A percentile compares a stretch with the other conserved stretches of the same genome.
phyloP scores from a whole-genome alignment of 106 monocot species.

The Ottelia alismoides region DNA sequence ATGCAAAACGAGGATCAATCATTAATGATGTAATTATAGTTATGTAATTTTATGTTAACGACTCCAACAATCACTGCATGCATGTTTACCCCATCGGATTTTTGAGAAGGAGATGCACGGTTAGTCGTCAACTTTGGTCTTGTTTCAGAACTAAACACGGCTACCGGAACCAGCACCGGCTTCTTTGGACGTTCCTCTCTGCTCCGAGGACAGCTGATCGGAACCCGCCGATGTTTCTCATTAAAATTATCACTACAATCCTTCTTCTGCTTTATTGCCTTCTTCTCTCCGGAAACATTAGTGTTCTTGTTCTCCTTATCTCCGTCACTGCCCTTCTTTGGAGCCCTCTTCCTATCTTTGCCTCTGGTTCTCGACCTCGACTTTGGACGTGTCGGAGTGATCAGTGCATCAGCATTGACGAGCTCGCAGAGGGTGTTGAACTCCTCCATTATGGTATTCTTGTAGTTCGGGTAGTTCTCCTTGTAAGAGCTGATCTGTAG shows the following conservation, averaged over 20 bases:
- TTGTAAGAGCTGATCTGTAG: background rate
- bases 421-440: background rate
- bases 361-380: slow-evolving; percentile 3
- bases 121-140: no score
- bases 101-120: no score
- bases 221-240: background rate
- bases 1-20: no score
- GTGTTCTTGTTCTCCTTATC: background rate
- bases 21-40: no score
- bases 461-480: background rate
- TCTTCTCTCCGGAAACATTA: background rate
- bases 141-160: no score
- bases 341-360: slow-evolving; percentile 3
- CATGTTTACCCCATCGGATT: no score
- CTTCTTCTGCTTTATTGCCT: background rate
- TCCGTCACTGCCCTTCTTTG: background rate
- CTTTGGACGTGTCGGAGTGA: background rate
- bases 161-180: slow-evolving; percentile 12
- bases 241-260: background rate
- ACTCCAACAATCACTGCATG: no score
- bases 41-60: no score
- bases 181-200: slow-evolving; percentile 6
- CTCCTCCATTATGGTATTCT: background rate
- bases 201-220: background rate
- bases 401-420: background rate